phyloP scores from a whole-genome alignment of 2,329 filamentous ascomycete species.

The Dothideomycetes sp. region DNA sequence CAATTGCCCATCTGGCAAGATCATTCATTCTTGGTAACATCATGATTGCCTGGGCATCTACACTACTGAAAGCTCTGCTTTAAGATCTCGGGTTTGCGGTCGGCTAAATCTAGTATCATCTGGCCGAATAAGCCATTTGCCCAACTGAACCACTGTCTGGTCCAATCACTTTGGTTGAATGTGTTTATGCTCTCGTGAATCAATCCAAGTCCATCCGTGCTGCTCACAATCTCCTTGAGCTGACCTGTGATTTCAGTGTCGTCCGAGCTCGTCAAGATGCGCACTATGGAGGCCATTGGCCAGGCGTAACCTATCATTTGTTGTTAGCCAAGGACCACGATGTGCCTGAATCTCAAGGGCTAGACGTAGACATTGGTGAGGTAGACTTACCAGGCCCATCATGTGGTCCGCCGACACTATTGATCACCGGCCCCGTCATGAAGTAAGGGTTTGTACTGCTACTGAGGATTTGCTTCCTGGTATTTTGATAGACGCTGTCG shows the following conservation, averaged over 20 bases:
- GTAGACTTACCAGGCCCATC: no score
- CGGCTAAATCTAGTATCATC: constrained; percentile 35
- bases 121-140: constrained; percentile 41
- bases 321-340: no score
- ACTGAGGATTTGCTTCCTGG: constrained; percentile 33
- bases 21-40: no score
- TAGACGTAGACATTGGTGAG: no score
- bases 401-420: constrained; percentile 38
- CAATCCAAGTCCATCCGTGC: constrained; percentile 36
- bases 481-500: constrained; percentile 34
- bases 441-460: constrained; percentile 36
- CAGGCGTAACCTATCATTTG: constrained; percentile 37
- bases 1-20: no score
- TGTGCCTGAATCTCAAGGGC: no score
- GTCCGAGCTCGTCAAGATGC: constrained; percentile 38
- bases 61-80: constrained; percentile 32
- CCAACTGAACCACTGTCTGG: constrained; percentile 42
- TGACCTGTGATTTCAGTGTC: constrained; percentile 35
- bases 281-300: constrained; percentile 42
- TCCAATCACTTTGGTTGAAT: constrained; percentile 35
- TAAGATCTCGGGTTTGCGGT: constrained; percentile 32
- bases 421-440: constrained; percentile 38
- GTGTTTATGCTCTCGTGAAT: constrained; percentile 42
- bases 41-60: no score
- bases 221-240: constrained; percentile 33